Percentiles rank a stretch among this genome's conserved stretches.
Evolutionary conservation across 108 stramenopile species (phyloP).

Genomic region (Stephanodiscus minutulus): DNA sequence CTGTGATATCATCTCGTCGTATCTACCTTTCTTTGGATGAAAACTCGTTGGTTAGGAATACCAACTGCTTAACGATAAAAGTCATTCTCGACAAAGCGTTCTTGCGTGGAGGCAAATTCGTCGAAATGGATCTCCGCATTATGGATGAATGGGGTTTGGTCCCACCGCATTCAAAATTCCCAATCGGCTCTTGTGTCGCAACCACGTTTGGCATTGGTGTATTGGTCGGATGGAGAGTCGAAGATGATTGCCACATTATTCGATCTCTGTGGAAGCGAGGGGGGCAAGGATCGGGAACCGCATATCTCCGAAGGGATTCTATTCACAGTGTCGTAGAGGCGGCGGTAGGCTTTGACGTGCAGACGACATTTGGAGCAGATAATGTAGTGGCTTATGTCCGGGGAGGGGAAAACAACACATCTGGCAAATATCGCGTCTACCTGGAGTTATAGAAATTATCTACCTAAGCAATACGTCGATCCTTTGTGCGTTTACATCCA

Average conservation of each 20-base stretch:
- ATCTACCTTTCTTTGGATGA: conserved; percentile 45
- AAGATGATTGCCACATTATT: conserved; percentile 86
- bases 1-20: conserved; percentile 72
- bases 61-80: conserved; percentile 77
- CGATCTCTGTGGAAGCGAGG: conserved; percentile 80
- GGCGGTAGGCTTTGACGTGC: conserved; percentile 78
- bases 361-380: conserved; percentile 67
- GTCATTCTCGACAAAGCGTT: conserved; percentile 78
- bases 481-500: conserved; percentile 61
- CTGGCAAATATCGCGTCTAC: conserved; percentile 65
- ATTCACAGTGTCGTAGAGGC: conserved; percentile 71
- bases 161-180: conserved; percentile 83
- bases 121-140: conserved; percentile 72
- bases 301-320: conserved; percentile 71
- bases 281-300: conserved; percentile 65
- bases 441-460: too few species aligned
- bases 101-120: conserved; percentile 75
- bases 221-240: conserved; percentile 86
- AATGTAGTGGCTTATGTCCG: conserved; percentile 61
- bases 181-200: conserved; percentile 84
- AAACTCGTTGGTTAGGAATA: conserved; percentile 27
- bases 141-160: conserved; percentile 80
- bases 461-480: too few species aligned
- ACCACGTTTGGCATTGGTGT: conserved; percentile 86
- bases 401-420: conserved; percentile 57